Conservation (phyloP, 495 filamentous ascomycete species). For the Penicillium steckii region DNA sequence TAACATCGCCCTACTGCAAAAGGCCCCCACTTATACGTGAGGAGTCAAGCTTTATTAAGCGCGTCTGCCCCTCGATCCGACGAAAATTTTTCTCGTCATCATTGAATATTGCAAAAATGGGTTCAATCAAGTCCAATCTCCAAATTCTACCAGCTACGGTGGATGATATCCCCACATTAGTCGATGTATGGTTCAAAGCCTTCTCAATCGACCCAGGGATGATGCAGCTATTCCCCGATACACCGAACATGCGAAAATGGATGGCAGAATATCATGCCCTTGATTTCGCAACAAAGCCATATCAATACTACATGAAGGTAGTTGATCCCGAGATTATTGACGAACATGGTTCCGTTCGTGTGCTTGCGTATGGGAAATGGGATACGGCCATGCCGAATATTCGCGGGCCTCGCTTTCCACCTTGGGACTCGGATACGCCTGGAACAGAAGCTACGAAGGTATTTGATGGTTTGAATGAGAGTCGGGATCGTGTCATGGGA, state of each 20-base stretch:
- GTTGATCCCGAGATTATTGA: slow-evolving; percentile 18
- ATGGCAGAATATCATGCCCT: slow-evolving; percentile 14
- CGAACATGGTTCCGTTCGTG: slow-evolving; percentile 12
- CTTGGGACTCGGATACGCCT: slow-evolving; percentile 25
- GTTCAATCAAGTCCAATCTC: background rate
- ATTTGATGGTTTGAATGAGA: slow-evolving; percentile 13
- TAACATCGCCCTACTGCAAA: background rate
- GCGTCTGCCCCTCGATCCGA: background rate
- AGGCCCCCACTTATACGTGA: background rate
- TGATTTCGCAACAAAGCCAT: slow-evolving; percentile 23
- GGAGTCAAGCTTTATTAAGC: background rate
- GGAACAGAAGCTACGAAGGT: slow-evolving; percentile 10
- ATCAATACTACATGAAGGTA: slow-evolving; percentile 28
- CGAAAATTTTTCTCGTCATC: background rate
- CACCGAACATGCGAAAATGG: slow-evolving; percentile 26
- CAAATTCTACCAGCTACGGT: slow-evolving; percentile 16
- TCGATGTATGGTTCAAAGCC: slow-evolving; percentile 25
- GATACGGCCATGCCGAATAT: slow-evolving; percentile 19
- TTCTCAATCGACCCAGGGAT: slow-evolving; percentile 21
- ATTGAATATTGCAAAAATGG: background rate
- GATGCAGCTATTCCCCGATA: slow-evolving; percentile 22
- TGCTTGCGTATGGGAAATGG: slow-evolving; percentile 32
- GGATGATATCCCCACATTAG: slow-evolving; percentile 24
- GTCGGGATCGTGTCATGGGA: slow-evolving; percentile 23
- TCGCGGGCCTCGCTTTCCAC: slow-evolving; percentile 26